Evolutionary conservation across 768 basidiomycete genomes (phyloP), one percentile per base, ranked within the genome.

Genomic region (Auriculariales sp.): DNA sequence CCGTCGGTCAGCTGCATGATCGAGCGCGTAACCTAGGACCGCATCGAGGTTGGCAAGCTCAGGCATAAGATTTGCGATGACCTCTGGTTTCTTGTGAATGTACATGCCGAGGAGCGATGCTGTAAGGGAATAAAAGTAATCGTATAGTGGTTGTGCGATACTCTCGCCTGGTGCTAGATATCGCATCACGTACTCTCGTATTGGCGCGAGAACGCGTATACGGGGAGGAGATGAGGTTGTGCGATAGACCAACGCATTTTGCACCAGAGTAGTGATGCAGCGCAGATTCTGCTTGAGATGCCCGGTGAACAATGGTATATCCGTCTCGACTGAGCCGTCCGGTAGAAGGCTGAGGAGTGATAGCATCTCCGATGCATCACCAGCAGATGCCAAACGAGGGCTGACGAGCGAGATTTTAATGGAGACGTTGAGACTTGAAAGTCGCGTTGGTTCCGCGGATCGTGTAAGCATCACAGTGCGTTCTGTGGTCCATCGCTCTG

Each of bases 381-480:
- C 53, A 46, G 64, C 58, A 5, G 5, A 5, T 22, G 17, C 17
- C 55, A 65, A 59, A n/a, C 62, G 53, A 11, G 61, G 59, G 47
- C 63, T 59, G 17, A 53, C 54, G 19, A 68, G 46, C 0, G 66
- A 68, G 3, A 66, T 46, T 28, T 56, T 52, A 28, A 68, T 57
- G 0, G 65, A 66, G 11, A 52, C 47, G 24, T 66, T 64, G 15
- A 68, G 51, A 35, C 59, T 65, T 27, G 52, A 55, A 7, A 63
- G 56, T 9, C 64, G 55, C 10, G 22, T 11, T 12, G 4, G 14
- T 17, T 56, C 54, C 34, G 47, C 35, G 33, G 44, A 49, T 25
- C 58, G 29, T 24, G 51, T 51, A 19, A 59, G 46, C 27, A 59
- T 29, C 19, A 55, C 36, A 17, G 56, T 57, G 11, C 56, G 52